Evolutionary conservation across 768 basidiomycete genomes (phyloP), one percentile per base, ranked within the genome.

Genomic region (Suillus lakei): DNA sequence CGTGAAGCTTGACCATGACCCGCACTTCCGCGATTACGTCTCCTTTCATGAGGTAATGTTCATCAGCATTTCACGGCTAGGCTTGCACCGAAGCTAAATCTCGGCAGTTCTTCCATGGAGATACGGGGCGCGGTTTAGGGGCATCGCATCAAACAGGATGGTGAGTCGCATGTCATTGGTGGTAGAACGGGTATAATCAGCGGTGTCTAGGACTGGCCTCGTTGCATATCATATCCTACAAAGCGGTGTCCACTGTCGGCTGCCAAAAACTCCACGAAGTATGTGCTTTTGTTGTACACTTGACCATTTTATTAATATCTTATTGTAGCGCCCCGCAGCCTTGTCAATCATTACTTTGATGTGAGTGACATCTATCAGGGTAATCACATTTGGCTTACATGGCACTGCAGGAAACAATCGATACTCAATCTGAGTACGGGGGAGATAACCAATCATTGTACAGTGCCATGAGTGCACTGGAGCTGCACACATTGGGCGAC

Each of bases 121-220:
- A 99, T 70, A 89, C 84, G 64, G 98, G 98, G 23, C 86, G 89
- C 64, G 98, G 98, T 23, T 84, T 99, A 15, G 98, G 98, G 46
- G 98, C 97, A 3, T 98, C 96, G 6, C 98, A 99, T 79, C 98
- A 99, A 77, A 98, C 96, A 67, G 98, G 98, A 70, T 99, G 97
- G 96, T 91, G 73, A 78, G 84, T 68, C 3, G 39, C 15, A 28
- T n/a, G 61, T 9, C 32, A 10, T n/a, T 41, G 36, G 39, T n/a
- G 43, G 38, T 30, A 43, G 26, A n/a, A 30, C 58, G 23, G 30
- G 21, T 55, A 60, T 50, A 39, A 15, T 60, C n/a, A 38, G 32
- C 50, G 32, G 43, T 34, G 43, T 16, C 62, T 56, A 91, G 90
- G 92, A 93, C 94, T 28, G 95, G 95, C 51, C 81, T 96, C 23